Conservation (phyloP, 2,329 filamentous ascomycete species). For the Epichloe hybrida region DNA sequence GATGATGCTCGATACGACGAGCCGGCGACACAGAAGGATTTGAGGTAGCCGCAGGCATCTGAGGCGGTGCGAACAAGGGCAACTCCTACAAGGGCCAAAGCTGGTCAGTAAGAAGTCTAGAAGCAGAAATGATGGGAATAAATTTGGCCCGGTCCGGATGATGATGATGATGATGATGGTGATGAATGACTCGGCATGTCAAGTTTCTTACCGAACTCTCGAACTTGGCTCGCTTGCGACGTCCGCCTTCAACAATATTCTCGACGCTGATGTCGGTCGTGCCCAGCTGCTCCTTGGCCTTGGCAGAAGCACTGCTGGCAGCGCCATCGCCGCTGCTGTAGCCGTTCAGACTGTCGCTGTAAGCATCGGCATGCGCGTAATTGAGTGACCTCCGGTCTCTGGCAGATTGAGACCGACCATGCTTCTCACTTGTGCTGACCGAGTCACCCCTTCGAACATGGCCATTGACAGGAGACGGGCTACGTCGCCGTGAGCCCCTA, state of each 20-base stretch:
- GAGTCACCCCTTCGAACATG: slow-evolving; percentile 68
- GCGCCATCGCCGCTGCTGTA: slow-evolving; percentile 84
- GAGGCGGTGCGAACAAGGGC: slow-evolving; percentile 84
- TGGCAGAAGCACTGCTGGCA: slow-evolving; percentile 57
- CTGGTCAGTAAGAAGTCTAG: not conserved
- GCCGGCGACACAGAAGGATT: slow-evolving; percentile 92
- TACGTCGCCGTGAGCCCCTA: slow-evolving; percentile 60
- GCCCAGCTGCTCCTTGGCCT: slow-evolving; percentile 72
- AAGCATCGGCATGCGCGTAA: slow-evolving; percentile 41
- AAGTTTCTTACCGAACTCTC: slow-evolving; percentile 77
- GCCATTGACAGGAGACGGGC: slow-evolving; percentile 56
- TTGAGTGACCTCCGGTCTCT: slow-evolving; percentile 47
- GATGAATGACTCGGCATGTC: too few species aligned
- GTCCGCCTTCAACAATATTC: slow-evolving; percentile 94
- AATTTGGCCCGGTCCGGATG: too few species aligned
- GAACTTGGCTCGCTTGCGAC: slow-evolving; percentile 86
- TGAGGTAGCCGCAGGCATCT: slow-evolving; percentile 89
- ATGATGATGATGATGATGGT: not conserved
- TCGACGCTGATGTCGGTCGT: slow-evolving; percentile 96
- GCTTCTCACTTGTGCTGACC: slow-evolving; percentile 47
- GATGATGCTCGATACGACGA: slow-evolving; percentile 60
- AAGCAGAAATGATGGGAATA: too few species aligned
- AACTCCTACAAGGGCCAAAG: slow-evolving; percentile 54
- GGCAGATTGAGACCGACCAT: slow-evolving; percentile 52
- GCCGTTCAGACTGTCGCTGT: slow-evolving; percentile 52